These are phyloP conservation scores for Fusarium sp. DNA, from an alignment of 2,329 filamentous ascomycete genomes.

Conservation along the genomic window DNA sequence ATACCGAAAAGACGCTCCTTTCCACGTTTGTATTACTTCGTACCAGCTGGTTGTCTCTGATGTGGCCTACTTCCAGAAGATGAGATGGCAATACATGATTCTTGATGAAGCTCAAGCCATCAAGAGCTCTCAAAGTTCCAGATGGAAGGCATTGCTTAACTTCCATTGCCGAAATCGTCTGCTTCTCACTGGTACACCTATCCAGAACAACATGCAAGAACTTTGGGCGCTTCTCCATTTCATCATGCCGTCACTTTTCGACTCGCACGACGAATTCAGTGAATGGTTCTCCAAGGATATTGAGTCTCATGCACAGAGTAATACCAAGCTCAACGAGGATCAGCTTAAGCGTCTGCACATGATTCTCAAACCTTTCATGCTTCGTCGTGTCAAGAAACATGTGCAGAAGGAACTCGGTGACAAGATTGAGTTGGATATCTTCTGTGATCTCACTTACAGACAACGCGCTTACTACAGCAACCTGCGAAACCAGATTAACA, in stretches of 20 bases:
- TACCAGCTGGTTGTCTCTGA: conserved; percentile 98
- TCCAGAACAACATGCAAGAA: conserved; percentile 99
- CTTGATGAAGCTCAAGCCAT: conserved; percentile 98
- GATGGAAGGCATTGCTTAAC: conserved; percentile 94
- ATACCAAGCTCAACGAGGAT: conserved; percentile 99
- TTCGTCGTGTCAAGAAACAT: conserved; percentile 99
- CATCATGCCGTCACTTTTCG: conserved; percentile 99
- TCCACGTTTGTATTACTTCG: conserved; percentile 96
- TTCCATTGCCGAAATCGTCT: conserved; percentile 97
- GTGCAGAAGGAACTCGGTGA: conserved; percentile 98
- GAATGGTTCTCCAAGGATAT: conserved; percentile 97
- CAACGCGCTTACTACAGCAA: conserved; percentile 94
- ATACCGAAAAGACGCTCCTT: conserved; percentile 91
- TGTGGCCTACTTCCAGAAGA: conserved; percentile 97
- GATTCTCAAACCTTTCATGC: conserved; percentile 99
- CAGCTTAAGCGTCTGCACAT: conserved; percentile 97
- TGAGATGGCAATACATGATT: conserved; percentile 99
- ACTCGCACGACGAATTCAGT: conserved; percentile 91
- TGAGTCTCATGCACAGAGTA: conserved; percentile 97
- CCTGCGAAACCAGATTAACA: conserved; percentile 95
- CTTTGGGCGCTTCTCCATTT: conserved; percentile 98
- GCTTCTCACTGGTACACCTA: conserved; percentile 93
- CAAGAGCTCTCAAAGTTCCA: conserved; percentile 95
- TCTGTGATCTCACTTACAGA: conserved; percentile 96
- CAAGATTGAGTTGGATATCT: conserved; percentile 97